phyloP scores from a whole-genome alignment of 75 land plant species.

The Selaginella tamariscina region DNA sequence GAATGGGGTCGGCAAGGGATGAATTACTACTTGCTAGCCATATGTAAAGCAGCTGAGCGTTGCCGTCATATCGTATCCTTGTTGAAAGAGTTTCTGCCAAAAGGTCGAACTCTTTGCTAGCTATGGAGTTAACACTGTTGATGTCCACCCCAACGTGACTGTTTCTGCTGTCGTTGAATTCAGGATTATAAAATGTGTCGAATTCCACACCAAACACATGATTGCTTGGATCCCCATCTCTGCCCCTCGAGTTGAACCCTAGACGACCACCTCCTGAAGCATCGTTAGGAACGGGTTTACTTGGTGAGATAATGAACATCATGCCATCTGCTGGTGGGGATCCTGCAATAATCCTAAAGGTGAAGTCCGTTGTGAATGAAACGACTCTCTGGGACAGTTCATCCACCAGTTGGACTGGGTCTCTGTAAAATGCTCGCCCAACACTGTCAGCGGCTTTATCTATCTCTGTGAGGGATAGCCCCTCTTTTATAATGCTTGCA shows the following conservation, averaged over 20 bases:
- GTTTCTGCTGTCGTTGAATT: slow-evolving; percentile 28
- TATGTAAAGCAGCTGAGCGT: not conserved
- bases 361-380: not conserved
- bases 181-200: slow-evolving; percentile 30
- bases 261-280: slow-evolving; percentile 23
- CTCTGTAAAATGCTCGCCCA: not conserved
- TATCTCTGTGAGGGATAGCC: no score
- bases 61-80: not conserved
- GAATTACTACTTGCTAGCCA: not conserved
- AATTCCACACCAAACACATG: slow-evolving; percentile 45
- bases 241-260: slow-evolving; percentile 33
- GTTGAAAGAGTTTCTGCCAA: not conserved
- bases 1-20: not conserved
- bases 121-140: slow-evolving; percentile 30
- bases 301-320: not conserved
- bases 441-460: no score
- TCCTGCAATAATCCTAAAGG: not conserved
- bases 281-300: not conserved
- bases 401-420: not conserved
- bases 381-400: not conserved
- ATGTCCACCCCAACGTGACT: slow-evolving; percentile 48
- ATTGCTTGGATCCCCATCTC: slow-evolving; percentile 30
- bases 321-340: slow-evolving; percentile 7
- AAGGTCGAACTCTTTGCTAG: not conserved
- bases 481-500: no score